Base-by-base conservation (phyloP, 805 yeast species). In the Lachancea fermentati region DNA sequence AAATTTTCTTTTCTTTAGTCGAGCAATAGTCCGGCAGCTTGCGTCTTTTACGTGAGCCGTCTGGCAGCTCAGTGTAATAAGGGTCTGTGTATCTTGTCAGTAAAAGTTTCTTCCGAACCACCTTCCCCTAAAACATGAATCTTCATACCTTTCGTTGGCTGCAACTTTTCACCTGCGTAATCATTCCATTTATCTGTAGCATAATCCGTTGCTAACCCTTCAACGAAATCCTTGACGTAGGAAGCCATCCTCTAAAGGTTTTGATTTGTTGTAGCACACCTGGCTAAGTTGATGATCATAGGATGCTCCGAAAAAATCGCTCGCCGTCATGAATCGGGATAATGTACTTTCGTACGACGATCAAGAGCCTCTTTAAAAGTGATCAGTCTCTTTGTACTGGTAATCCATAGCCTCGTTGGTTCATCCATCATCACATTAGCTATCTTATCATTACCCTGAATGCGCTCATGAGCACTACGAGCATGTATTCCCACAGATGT, bases 381-480 rank as follows among this genome's bases (percentile, higher is more conserved):
- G n/a, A 87, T 75, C 34, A 87, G 52, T 37, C 96, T 65, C 59
- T 87, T 87, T 4, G 85, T 57, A 1, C 79, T 79, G 6, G 85
- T 75, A 30, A 86, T 74, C 95, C 95, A 87, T 37, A 73, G 63
- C 45, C 95, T 59, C 1, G 93, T 82, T 30, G 63, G 63, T 41
- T 85, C 95, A 55, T 82, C 85, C 40, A 78, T 75, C 88, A 86
- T 81, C 24, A 87, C 81, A 56, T 83, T 84, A 11, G 93, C 80
- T 19, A 68, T 44, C 16, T 56, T 45, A 25, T 46, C 39, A 30
- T 48, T 43, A 14, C 79, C 77, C 4, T 76, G 69, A 25, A 81
- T 73, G 48, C 73, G 75, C 42, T 71, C 68, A 38, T 75, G 79
- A 1, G 83, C 79, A 41, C 79, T 74, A 44, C 95, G 65, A 8